Conservation (phyloP, 2,329 filamentous ascomycete genomes). For the Ophiostoma populinum region DNA sequence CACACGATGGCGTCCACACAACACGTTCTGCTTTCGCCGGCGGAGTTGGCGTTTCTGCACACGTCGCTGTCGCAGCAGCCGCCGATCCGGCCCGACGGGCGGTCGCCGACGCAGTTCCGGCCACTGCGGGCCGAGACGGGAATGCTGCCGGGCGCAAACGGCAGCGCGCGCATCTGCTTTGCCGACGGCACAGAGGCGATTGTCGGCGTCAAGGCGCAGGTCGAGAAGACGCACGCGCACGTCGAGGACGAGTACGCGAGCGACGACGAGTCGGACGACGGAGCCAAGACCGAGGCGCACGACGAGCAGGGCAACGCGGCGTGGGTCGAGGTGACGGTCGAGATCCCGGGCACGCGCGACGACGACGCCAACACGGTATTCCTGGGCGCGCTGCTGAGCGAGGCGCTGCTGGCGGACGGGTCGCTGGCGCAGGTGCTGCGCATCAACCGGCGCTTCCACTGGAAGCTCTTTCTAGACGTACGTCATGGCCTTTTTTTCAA, state of each 20-base stretch:
- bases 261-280: background rate
- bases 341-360: conserved; percentile 79
- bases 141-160: conserved; percentile 77
- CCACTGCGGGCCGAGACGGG: conserved; percentile 80
- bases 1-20: conserved; percentile 42
- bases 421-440: conserved; percentile 53
- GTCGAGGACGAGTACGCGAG: conserved; percentile 10
- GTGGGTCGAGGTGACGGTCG: conserved; percentile 83
- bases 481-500: background rate
- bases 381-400: conserved; percentile 70
- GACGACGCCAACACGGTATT: conserved; percentile 84
- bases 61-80: conserved; percentile 64
- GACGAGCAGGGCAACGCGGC: conserved; percentile 14
- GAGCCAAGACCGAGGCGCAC: conserved; percentile 1
- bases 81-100: conserved; percentile 79
- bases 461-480: conserved; percentile 94
- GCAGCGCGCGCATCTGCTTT: conserved; percentile 84
- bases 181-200: conserved; percentile 91
- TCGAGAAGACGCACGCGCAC: conserved; percentile 47
- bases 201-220: conserved; percentile 88
- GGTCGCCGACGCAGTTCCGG: conserved; percentile 70
- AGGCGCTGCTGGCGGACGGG: conserved; percentile 63
- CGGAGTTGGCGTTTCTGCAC: conserved; percentile 92
- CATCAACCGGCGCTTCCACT: conserved; percentile 88
- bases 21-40: conserved; percentile 69